A percentile compares a stretch with the other conserved stretches of the same genome.
Conservation (phyloP, 768 basidiomycete species). For the Pulveroboletus sp. region DNA sequence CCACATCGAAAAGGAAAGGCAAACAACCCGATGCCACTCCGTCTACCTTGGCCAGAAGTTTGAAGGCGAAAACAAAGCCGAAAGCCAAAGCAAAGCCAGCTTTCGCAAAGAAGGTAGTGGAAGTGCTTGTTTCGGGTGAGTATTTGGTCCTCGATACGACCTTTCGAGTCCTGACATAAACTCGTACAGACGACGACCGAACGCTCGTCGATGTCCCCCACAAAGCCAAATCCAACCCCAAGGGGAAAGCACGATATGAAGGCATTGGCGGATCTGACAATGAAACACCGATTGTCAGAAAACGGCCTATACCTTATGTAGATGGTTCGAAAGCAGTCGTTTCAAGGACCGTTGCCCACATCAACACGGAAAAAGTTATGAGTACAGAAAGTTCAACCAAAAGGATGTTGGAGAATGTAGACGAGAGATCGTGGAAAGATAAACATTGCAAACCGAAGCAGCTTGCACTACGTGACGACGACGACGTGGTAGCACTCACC, state of each 20-base stretch:
- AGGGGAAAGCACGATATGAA: background rate
- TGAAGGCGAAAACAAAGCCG: constrained; percentile 4
- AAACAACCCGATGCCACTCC: background rate
- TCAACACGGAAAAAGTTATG: background rate
- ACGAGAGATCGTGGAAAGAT: background rate
- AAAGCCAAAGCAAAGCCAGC: constrained; percentile 9
- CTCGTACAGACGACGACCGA: constrained; percentile 25
- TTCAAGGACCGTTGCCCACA: background rate
- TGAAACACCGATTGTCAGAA: background rate
- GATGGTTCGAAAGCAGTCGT: background rate
- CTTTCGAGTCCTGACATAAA: background rate
- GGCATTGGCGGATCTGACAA: constrained; percentile 3
- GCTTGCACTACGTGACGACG: background rate
- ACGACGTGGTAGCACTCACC: background rate
- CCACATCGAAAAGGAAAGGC: constrained; percentile 8
- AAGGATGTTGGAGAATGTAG: background rate
- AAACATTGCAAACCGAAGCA: constrained; percentile 1
- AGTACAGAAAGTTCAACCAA: background rate
- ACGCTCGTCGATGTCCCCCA: constrained; percentile 23
- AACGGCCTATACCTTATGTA: background rate
- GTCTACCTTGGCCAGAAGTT: background rate
- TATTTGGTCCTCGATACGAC: background rate
- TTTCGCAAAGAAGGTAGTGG: constrained; percentile 1
- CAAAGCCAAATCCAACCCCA: constrained; percentile 4
- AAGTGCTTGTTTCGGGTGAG: constrained; percentile 14